Conservation (phyloP, 345 rosid species). For the Cardamine resedifolia region DNA sequence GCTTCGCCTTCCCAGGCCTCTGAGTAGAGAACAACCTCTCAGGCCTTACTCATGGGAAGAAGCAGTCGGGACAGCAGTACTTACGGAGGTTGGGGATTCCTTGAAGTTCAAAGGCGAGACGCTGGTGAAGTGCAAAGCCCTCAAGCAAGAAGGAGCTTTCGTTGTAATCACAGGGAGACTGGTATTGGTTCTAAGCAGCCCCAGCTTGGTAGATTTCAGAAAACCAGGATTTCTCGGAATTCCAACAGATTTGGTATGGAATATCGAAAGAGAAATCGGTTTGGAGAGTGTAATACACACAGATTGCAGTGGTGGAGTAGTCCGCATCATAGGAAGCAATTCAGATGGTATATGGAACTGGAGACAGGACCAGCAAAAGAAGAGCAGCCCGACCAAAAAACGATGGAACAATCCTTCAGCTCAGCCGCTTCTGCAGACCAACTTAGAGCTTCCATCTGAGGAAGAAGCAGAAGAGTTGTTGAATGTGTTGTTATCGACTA, state of each 20-base stretch:
- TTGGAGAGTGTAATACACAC: conserved; percentile 76
- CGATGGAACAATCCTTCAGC: conserved; percentile 54
- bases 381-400: conserved; percentile 48
- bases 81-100: conserved; percentile 60
- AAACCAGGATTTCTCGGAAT: conserved; percentile 74
- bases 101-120: conserved; percentile 62
- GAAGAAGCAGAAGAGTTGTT: conserved; percentile 57
- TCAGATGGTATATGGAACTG: conserved; percentile 59
- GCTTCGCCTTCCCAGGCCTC: conserved; percentile 74
- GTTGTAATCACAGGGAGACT: conserved; percentile 63
- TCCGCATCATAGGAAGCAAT: conserved; percentile 79
- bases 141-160: conserved; percentile 68
- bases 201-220: conserved; percentile 59
- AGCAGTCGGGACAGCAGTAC: conserved; percentile 78
- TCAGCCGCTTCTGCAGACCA: conserved; percentile 72
- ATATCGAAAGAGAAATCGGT: conserved; percentile 63
- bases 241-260: conserved; percentile 65
- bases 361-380: conserved; percentile 54
- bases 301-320: conserved; percentile 48
- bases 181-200: conserved; percentile 60
- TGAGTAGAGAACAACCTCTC: conserved; percentile 77
- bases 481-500: conserved; percentile 52
- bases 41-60: conserved; percentile 93
- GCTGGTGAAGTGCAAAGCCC: conserved; percentile 66
- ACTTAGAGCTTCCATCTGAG: conserved; percentile 57